Evolutionary conservation across 495 filamentous ascomycete genomes (phyloP).

Genomic region (Daldinia decipiens): DNA sequence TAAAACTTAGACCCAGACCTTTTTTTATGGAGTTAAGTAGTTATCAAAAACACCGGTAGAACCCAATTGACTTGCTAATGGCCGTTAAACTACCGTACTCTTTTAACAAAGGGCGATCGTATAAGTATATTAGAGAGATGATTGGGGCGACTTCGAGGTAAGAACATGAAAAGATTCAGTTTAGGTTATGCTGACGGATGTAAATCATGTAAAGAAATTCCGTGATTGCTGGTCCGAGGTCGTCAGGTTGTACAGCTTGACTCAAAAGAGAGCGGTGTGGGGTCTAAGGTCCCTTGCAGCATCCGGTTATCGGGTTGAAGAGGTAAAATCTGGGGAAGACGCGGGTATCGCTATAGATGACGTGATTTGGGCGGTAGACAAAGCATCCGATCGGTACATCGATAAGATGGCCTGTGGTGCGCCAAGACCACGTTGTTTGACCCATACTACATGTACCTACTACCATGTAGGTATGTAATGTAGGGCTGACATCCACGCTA

Average conservation of each 20-base stretch:
- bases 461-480: no score
- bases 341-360: slow-evolving; percentile 44
- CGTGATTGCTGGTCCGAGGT: slow-evolving; percentile 42
- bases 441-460: no score
- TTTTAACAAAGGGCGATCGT: not conserved
- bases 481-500: slow-evolving; percentile 1
- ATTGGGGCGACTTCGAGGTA: not conserved
- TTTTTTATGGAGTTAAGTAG: no score
- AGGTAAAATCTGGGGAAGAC: slow-evolving; percentile 42
- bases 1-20: slow-evolving; percentile 10
- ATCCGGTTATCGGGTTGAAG: slow-evolving; percentile 42
- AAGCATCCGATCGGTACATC: slow-evolving; percentile 9
- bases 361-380: slow-evolving; percentile 38
- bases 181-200: slow-evolving; percentile 11
- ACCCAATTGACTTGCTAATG: slow-evolving; percentile 9
- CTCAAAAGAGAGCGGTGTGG: slow-evolving; percentile 33
- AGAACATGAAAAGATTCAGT: slow-evolving; percentile 9
- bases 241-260: slow-evolving; percentile 26
- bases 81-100: slow-evolving; percentile 1
- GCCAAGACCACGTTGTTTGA: not conserved
- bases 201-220: slow-evolving; percentile 33
- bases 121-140: slow-evolving; percentile 17
- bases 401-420: not conserved
- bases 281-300: slow-evolving; percentile 35
- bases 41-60: slow-evolving; percentile 6